Conservation (phyloP, 495 filamentous ascomycete genomes). For the Saxophila tyrrhenica region DNA sequence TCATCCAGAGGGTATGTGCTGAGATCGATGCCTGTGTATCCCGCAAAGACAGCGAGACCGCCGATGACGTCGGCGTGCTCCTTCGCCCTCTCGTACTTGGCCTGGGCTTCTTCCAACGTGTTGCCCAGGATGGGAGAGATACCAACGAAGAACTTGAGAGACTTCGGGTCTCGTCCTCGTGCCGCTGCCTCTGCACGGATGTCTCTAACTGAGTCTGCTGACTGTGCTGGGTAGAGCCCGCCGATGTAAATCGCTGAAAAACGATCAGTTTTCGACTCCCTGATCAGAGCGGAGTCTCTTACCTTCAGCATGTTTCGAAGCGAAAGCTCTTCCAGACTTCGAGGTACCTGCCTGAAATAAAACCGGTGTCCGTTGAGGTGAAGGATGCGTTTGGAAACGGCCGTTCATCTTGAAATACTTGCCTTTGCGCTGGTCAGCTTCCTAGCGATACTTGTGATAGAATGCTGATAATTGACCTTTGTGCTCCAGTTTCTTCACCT, state of each 20-base stretch:
- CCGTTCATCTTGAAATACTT: constrained; percentile 47
- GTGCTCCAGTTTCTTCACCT: background rate
- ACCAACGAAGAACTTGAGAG: constrained; percentile 43
- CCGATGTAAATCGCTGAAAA: no score
- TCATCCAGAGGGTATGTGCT: constrained; percentile 31
- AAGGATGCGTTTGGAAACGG: constrained; percentile 50
- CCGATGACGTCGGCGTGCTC: constrained; percentile 41
- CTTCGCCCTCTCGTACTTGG: constrained; percentile 34
- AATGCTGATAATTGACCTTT: no score
- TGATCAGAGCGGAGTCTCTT: constrained; percentile 6
- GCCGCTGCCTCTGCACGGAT: constrained; percentile 36
- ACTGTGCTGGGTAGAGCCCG: no score
- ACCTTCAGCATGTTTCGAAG: constrained; percentile 50
- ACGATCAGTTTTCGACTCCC: constrained; percentile 25
- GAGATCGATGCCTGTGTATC: constrained; percentile 47
- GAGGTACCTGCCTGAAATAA: constrained; percentile 57
- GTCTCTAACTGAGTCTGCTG: no score
- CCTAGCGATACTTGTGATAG: no score
- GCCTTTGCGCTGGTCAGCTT: no score
- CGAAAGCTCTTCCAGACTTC: constrained; percentile 49
- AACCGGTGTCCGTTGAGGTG: constrained; percentile 53
- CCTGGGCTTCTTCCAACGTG: constrained; percentile 42
- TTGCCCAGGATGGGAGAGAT: constrained; percentile 40
- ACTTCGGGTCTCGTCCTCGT: constrained; percentile 36
- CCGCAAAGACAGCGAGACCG: constrained; percentile 46